A percentile compares a stretch with the other conserved stretches of the same genome.
Conservation (phyloP, 192 early-diverging fungal genomes). For the Paraglomus brasilianum region DNA sequence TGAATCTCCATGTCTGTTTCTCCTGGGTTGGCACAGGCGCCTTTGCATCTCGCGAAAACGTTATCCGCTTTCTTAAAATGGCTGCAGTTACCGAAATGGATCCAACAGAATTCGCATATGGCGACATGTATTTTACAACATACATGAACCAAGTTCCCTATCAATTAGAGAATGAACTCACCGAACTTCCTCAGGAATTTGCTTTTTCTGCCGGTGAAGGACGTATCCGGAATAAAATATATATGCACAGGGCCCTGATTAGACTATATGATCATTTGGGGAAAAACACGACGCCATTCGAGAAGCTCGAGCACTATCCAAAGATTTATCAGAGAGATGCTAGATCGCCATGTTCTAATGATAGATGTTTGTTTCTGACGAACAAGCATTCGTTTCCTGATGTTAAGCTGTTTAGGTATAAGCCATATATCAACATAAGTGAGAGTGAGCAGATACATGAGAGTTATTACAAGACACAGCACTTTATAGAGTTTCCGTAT, state of each 20-base stretch:
- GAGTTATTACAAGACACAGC: conserved; percentile 40
- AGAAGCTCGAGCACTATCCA: conserved; percentile 43
- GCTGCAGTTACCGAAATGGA: conserved; percentile 46
- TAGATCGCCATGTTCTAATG: conserved; percentile 49
- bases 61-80: conserved; percentile 49
- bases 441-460: conserved; percentile 47
- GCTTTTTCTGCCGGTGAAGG: conserved; percentile 45
- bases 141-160: conserved; percentile 57
- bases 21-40: conserved; percentile 51
- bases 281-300: conserved; percentile 32
- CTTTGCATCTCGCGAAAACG: conserved; percentile 48
- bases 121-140: conserved; percentile 55
- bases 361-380: conserved; percentile 53
- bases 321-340: conserved; percentile 44
- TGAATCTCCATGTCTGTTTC: conserved; percentile 53
- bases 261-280: conserved; percentile 39
- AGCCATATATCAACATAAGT: conserved; percentile 50
- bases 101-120: conserved; percentile 49
- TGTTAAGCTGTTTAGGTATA: conserved; percentile 46
- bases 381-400: conserved; percentile 52
- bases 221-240: conserved; percentile 48
- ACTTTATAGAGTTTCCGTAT: conserved; percentile 42
- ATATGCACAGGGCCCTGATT: conserved; percentile 51
- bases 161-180: conserved; percentile 48
- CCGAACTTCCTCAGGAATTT: conserved; percentile 43